Conservation (phyloP, 108 stramenopile species). For the Fistulifera solaris region DNA sequence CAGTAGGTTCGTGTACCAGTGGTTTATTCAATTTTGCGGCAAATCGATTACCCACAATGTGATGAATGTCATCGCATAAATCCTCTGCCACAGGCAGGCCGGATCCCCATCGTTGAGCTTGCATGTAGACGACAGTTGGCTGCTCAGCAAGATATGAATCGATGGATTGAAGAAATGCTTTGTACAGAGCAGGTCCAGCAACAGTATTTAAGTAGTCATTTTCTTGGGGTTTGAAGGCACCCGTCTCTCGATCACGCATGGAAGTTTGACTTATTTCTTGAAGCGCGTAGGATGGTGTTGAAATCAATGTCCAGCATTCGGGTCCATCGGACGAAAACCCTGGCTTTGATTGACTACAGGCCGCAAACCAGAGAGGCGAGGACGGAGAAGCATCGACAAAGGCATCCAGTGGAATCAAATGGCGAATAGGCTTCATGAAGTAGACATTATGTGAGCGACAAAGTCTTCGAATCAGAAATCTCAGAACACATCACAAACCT, state of each 20-base stretch:
- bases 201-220: conserved; percentile 32
- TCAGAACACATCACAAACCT: too few species aligned
- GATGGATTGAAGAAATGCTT: conserved; percentile 19
- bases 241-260: conserved; percentile 52
- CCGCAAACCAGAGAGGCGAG: conserved; percentile 46
- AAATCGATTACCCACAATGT: conserved; percentile 35
- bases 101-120: conserved; percentile 53
- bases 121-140: conserved; percentile 27
- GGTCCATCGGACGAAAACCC: conserved; percentile 11
- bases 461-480: too few species aligned
- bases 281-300: conserved; percentile 47
- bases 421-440: not conserved
- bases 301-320: conserved; percentile 57
- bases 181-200: conserved; percentile 32
- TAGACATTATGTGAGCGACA: too few species aligned
- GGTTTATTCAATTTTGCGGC: too few species aligned
- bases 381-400: conserved; percentile 15
- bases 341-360: conserved; percentile 36
- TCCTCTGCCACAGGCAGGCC: conserved; percentile 21
- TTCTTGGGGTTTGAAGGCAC: conserved; percentile 46
- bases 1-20: not conserved
- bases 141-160: conserved; percentile 5
- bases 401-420: conserved; percentile 24
- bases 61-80: not conserved
- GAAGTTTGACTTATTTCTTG: conserved; percentile 35